Base-by-base conservation (phyloP, 2,329 filamentous ascomycete species). In the Fusarium tanahbumbuense region DNA sequence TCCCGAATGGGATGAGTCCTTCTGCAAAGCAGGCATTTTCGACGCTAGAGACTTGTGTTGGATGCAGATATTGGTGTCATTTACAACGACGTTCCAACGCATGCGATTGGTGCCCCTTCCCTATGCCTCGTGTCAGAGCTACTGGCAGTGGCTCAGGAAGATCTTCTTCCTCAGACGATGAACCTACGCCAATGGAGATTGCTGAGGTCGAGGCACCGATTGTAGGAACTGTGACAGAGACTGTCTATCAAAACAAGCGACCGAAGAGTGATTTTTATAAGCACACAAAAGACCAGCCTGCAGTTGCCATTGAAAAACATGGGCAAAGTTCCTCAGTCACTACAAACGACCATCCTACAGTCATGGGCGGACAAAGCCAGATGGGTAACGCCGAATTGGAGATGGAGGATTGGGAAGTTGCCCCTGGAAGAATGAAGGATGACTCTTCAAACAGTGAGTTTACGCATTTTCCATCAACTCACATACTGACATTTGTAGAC, bases 331-430 rank as follows among this genome's bases (percentile, higher is more conserved):
- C 28, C 7, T 2, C 28, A 30, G 7, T 30, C 28, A 15, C 12
- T 30, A 8, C 28, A 30, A 15, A 30, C 12, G 28, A 30, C 12
- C 28, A 30, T 30, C 34, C 34, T 7, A 37, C 34, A 37, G 10
- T 37, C 34, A 37, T n/a, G 3, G 11, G 9, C 7, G 46, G 54
- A 40, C 45, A 57, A n/a, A 32, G 30, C 12, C 70, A 68, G 25
- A 32, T 53, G 61, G 28, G 64, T 18, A 10, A 52, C 7, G 52
- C 67, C 16, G 60, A 73, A 5, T 49, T 80, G 8, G 75, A 82
- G 53, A 81, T 83, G 76, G 82, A 84, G 66, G 76, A 77, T 5
- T 84, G 82, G 82, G 83, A 85, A 69, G 66, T 83, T 47, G 82
- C 83, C 0, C 83, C 83, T 2, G 83, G 83, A 18, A 78, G 80